Percentiles rank a stretch among this genome's conserved stretches.
phyloP scores from a whole-genome alignment of 2,329 filamentous ascomycete species.

The Ceratocystis destructans region DNA sequence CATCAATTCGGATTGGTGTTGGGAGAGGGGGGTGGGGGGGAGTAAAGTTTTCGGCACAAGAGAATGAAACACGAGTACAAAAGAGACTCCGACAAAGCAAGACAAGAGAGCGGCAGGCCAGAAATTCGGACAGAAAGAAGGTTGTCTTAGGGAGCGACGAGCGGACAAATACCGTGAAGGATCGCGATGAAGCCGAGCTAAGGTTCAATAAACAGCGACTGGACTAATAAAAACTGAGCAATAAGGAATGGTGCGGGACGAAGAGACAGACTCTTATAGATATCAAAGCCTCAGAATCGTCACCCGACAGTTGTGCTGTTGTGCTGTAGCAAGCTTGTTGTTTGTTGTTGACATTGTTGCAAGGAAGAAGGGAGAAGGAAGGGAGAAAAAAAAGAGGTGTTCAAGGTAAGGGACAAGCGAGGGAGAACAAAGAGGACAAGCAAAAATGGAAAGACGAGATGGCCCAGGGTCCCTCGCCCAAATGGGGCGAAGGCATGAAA shows the following conservation, averaged over 20 bases:
- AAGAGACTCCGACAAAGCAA: not conserved
- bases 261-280: not conserved
- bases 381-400: not conserved
- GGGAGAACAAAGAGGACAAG: not conserved
- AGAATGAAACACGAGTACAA: not conserved
- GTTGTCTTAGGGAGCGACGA: not conserved
- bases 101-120: not conserved
- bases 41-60: not conserved
- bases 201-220: not conserved
- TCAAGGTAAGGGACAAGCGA: not conserved
- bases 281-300: not conserved
- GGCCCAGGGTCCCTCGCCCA: not conserved
- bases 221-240: not conserved
- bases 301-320: not conserved
- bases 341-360: constrained; percentile 2
- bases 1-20: not conserved
- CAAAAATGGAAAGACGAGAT: not conserved
- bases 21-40: not conserved
- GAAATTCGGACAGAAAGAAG: not conserved
- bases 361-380: not conserved
- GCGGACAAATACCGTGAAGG: not conserved
- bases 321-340: not conserved
- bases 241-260: not conserved
- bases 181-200: not conserved
- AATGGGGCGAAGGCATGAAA: not conserved